Conservation (phyloP, 2,329 filamentous ascomycete species). For the Juglanconis oblonga region DNA sequence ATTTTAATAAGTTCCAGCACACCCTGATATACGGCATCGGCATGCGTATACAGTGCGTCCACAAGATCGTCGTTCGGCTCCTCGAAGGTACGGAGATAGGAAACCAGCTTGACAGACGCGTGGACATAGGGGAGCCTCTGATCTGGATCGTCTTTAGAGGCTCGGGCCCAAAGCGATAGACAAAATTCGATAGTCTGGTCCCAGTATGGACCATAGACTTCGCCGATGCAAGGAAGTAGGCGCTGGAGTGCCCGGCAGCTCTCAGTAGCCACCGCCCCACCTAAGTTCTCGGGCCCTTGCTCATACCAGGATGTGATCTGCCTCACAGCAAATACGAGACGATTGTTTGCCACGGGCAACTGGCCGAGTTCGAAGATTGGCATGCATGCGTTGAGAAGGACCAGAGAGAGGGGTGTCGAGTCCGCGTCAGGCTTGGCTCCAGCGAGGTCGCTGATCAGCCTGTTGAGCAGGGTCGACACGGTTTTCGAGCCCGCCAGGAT, state of each 20-base stretch:
- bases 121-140: conserved; percentile 62
- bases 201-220: conserved; percentile 91
- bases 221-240: conserved; percentile 70
- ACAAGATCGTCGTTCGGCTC: conserved; percentile 83
- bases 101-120: conserved; percentile 69
- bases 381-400: conserved; percentile 52
- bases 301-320: conserved; percentile 73
- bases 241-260: conserved; percentile 55
- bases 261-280: conserved; percentile 45
- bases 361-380: conserved; percentile 49
- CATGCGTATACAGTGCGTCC: conserved; percentile 65
- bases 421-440: conserved; percentile 41
- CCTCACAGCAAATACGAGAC: conserved; percentile 78
- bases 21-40: conserved; percentile 52
- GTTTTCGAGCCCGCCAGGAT: conserved; percentile 44
- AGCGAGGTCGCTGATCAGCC: conserved; percentile 59
- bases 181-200: conserved; percentile 60
- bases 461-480: conserved; percentile 54
- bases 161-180: conserved; percentile 53
- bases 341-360: conserved; percentile 60
- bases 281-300: conserved; percentile 32
- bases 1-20: conserved; percentile 63
- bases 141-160: conserved; percentile 39
- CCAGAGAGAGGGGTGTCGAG: conserved; percentile 46
- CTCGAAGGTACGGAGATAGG: conserved; percentile 58